A percentile compares a stretch with the other conserved stretches of the same genome.
Evolutionary conservation across 441 rosid species (phyloP).

Genomic region (Gossypium laxum): DNA sequence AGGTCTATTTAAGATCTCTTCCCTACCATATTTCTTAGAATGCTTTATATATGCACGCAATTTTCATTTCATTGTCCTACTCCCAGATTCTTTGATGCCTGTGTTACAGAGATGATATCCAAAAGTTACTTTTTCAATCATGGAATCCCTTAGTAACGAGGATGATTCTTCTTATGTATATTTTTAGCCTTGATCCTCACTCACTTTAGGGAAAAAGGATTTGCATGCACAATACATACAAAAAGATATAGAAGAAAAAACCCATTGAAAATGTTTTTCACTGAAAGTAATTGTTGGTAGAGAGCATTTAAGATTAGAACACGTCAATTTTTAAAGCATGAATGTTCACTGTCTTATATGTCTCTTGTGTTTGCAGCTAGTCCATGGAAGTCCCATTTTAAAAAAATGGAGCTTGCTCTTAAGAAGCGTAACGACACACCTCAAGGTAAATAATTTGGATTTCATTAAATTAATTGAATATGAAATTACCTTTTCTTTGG

Average conservation of each 20-base stretch:
- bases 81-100: neutral
- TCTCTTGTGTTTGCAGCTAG: conserved; percentile 41
- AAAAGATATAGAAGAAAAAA: neutral
- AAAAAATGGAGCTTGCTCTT: conserved; percentile 67
- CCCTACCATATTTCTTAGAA: neutral
- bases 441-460: conserved; percentile 37
- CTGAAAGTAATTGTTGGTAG: neutral
- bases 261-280: neutral
- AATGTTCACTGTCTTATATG: conserved; percentile 9
- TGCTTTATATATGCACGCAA: neutral
- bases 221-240: neutral
- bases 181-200: neutral
- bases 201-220: neutral
- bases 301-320: neutral
- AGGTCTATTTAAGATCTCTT: conserved; percentile 2
- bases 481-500: neutral
- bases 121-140: conserved; percentile 1
- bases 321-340: neutral
- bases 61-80: neutral
- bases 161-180: neutral
- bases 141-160: neutral
- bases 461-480: neutral
- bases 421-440: conserved; percentile 82
- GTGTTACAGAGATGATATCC: neutral
- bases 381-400: conserved; percentile 53